Percentiles rank a stretch among this genome's conserved stretches.
These are phyloP conservation scores for Malus hybrid DNA, from an alignment of 331 rosid species.

Conservation along the genomic window DNA sequence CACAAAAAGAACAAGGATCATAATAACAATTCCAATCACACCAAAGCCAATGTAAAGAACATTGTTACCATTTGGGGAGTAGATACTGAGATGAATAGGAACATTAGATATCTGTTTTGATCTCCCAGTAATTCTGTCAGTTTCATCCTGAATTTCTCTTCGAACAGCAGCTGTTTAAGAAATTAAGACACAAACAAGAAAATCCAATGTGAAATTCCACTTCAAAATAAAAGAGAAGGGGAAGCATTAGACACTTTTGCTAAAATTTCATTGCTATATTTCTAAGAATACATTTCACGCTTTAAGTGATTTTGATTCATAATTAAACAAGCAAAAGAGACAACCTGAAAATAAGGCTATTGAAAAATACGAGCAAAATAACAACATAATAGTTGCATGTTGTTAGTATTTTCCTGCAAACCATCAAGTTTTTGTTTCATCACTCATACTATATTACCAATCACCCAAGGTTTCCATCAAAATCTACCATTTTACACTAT, in stretches of 20 bases:
- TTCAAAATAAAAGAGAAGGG: neutral
- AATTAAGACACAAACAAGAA: neutral
- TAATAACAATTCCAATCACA: neutral
- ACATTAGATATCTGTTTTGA: constrained; percentile 35
- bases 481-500: neutral
- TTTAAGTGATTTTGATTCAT: neutral
- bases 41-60: neutral
- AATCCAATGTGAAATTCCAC: neutral
- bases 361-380: neutral
- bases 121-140: constrained; percentile 33
- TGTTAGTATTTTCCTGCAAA: neutral
- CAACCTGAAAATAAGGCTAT: neutral
- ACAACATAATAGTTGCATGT: neutral
- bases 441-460: neutral
- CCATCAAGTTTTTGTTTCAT: neutral
- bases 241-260: neutral
- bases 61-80: constrained; percentile 36
- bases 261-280: neutral
- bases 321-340: neutral
- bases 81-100: constrained; percentile 41
- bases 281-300: constrained; percentile 1
- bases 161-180: constrained; percentile 27
- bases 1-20: neutral
- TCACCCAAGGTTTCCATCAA: neutral
- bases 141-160: constrained; percentile 39